Conservation (phyloP, 192 early-diverging fungal genomes). For the Backusella morwellensis region DNA sequence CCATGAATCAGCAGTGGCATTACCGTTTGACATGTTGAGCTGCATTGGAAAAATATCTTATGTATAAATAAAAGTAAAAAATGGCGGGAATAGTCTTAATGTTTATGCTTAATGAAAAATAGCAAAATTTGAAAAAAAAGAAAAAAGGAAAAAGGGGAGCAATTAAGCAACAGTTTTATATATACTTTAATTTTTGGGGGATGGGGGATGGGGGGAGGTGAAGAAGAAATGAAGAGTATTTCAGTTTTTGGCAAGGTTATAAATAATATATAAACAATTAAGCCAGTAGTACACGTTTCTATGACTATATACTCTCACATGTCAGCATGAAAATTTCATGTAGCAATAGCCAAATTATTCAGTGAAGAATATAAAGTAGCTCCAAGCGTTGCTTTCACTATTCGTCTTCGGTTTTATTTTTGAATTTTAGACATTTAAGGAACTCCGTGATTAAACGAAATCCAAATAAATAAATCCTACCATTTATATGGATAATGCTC, state of each 20-base stretch:
- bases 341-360: neutral
- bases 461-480: neutral
- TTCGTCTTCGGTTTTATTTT: neutral
- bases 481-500: neutral
- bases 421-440: neutral
- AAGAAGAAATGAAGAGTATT: neutral
- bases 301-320: conserved; percentile 1
- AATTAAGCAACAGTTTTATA: neutral
- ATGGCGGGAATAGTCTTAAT: neutral
- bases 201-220: neutral
- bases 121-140: neutral
- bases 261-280: neutral
- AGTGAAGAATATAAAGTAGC: neutral
- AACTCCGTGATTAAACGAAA: neutral
- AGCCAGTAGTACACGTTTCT: neutral
- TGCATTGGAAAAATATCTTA: neutral
- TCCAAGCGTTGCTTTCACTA: neutral
- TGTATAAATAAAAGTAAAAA: neutral
- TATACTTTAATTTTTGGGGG: conserved; percentile 5
- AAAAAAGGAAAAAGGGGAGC: neutral
- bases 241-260: neutral
- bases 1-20: neutral
- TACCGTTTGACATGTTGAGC: neutral
- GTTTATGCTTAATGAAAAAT: neutral
- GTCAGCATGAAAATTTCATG: neutral